phyloP scores from a whole-genome alignment of 2,329 filamentous ascomycete genomes.

The Aspergillus cejpii region DNA sequence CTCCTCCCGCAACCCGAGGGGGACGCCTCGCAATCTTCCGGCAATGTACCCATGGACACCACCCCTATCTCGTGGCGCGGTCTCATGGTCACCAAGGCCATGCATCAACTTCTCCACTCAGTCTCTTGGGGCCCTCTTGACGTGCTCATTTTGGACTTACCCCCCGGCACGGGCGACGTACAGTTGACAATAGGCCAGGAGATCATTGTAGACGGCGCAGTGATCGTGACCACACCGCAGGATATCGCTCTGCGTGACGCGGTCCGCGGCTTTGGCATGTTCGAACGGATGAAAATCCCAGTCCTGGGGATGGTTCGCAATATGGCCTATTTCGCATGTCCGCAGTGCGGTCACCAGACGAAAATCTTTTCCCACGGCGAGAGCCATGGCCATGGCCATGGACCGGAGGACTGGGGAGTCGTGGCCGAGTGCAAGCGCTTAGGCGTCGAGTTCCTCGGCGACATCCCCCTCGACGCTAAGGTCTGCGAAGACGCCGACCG shows the following conservation, averaged over 20 bases:
- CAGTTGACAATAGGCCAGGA: constrained; percentile 97
- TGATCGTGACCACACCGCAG: constrained; percentile 91
- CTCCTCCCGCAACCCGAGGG: constrained; percentile 50
- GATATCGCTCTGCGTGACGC: constrained; percentile 89
- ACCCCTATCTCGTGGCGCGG: constrained; percentile 91
- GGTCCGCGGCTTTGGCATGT: constrained; percentile 86
- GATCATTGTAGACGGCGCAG: constrained; percentile 70
- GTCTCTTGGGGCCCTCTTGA: constrained; percentile 91
- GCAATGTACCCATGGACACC: constrained; percentile 36
- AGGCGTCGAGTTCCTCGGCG: constrained; percentile 71
- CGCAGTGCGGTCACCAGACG: constrained; percentile 66
- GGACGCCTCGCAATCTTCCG: constrained; percentile 16
- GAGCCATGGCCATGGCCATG: constrained; percentile 17
- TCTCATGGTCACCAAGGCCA: constrained; percentile 93
- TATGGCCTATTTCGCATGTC: constrained; percentile 79
- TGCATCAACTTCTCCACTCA: constrained; percentile 90
- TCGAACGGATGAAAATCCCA: constrained; percentile 73
- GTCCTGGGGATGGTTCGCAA: constrained; percentile 82
- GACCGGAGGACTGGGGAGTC: constrained; percentile 53
- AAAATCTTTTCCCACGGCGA: constrained; percentile 60
- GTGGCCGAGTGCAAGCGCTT: constrained; percentile 63
- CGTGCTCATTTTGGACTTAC: constrained; percentile 80
- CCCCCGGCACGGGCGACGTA: constrained; percentile 90
- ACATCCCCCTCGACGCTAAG: constrained; percentile 77
- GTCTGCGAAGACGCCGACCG: constrained; percentile 83